Evolutionary conservation across 2,329 filamentous ascomycete species (phyloP).

Genomic region (Calonectria hawksworthii): DNA sequence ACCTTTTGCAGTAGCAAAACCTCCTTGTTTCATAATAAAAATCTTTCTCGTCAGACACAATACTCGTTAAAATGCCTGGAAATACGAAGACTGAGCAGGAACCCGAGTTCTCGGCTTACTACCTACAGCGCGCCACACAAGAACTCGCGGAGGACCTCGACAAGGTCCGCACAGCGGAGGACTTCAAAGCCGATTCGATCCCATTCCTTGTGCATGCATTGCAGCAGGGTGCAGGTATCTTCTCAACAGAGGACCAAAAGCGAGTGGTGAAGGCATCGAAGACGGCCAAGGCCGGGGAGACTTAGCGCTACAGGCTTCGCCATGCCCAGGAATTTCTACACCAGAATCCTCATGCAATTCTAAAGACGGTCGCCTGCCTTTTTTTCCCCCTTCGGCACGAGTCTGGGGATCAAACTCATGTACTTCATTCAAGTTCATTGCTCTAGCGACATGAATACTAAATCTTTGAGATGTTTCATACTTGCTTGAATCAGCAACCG

Average conservation of each 20-base stretch:
- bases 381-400: neutral
- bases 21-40: neutral
- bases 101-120: conserved; percentile 72
- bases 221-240: conserved; percentile 76
- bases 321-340: neutral
- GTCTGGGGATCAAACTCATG: no score
- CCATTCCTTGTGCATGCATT: conserved; percentile 76
- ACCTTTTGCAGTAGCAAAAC: neutral
- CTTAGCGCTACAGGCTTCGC: conserved; percentile 8
- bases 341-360: neutral
- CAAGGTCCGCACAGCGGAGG: conserved; percentile 75
- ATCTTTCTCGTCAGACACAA: neutral
- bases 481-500: neutral
- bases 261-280: conserved; percentile 39
- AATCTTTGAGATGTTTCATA: neutral
- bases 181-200: conserved; percentile 77
- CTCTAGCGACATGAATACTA: neutral
- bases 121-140: conserved; percentile 76
- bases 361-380: neutral
- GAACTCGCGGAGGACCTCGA: conserved; percentile 83
- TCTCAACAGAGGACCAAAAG: conserved; percentile 60
- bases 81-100: conserved; percentile 34
- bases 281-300: conserved; percentile 20
- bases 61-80: conserved; percentile 32
- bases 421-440: neutral